These are phyloP conservation scores for Aspergillus quadricinctus DNA, from an alignment of 2,329 filamentous ascomycete genomes.

Conservation along the genomic window DNA sequence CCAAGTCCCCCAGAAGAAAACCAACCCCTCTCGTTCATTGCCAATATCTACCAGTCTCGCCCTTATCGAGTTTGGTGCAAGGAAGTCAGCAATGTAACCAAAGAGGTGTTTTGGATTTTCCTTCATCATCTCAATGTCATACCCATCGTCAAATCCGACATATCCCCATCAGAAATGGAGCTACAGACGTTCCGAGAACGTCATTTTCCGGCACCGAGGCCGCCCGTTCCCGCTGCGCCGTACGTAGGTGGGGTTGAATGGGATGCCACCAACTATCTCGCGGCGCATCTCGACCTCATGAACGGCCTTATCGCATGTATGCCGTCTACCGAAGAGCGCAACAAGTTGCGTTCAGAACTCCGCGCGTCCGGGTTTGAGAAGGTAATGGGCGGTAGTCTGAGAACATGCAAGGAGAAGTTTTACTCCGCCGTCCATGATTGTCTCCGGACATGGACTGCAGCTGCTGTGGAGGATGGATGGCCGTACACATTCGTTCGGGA, in stretches of 20 bases:
- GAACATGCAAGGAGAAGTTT: slow-evolving; percentile 96
- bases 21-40: slow-evolving; percentile 76
- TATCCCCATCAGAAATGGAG: slow-evolving; percentile 22
- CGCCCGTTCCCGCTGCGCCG: slow-evolving; percentile 87
- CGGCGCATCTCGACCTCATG: slow-evolving; percentile 84
- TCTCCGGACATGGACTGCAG: slow-evolving; percentile 83
- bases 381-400: slow-evolving; percentile 75
- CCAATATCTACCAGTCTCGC: slow-evolving; percentile 80
- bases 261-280: slow-evolving; percentile 96
- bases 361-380: slow-evolving; percentile 86
- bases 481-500: slow-evolving; percentile 70
- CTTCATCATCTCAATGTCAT: slow-evolving; percentile 89
- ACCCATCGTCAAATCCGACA: slow-evolving; percentile 42
- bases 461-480: slow-evolving; percentile 84
- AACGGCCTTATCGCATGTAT: slow-evolving; percentile 86
- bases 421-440: slow-evolving; percentile 89
- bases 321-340: slow-evolving; percentile 65
- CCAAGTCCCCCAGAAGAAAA: slow-evolving; percentile 70
- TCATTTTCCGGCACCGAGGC: slow-evolving; percentile 79
- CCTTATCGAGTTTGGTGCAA: slow-evolving; percentile 94
- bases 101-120: slow-evolving; percentile 99
- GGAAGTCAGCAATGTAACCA: slow-evolving; percentile 86
- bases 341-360: slow-evolving; percentile 71
- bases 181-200: slow-evolving; percentile 42
- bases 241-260: slow-evolving; percentile 97